Conservation (phyloP, 306 rosid genomes). For the Alnus rubra region DNA sequence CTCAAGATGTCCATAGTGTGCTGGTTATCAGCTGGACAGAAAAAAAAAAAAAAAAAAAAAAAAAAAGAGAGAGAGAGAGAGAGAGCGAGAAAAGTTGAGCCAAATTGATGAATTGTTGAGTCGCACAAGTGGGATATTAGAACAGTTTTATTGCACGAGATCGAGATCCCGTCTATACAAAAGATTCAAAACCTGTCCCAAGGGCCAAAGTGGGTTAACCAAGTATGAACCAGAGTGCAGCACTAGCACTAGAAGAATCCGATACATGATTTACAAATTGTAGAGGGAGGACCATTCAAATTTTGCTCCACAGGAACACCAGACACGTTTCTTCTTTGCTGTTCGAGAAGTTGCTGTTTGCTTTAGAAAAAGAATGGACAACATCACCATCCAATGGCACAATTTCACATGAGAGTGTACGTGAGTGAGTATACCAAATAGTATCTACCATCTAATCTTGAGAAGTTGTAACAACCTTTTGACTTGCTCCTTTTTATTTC, state of each 20-base stretch:
- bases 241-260: not conserved
- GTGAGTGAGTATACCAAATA: slow-evolving; percentile 16
- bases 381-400: slow-evolving; percentile 26
- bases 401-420: slow-evolving; percentile 29
- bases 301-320: slow-evolving; percentile 17
- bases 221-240: not conserved
- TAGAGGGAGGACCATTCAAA: slow-evolving; percentile 17
- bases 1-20: not conserved
- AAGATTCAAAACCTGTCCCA: not conserved
- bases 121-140: too few species aligned
- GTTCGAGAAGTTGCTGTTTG: slow-evolving; percentile 23
- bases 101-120: not conserved
- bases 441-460: not conserved
- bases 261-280: not conserved
- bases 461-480: slow-evolving; percentile 19
- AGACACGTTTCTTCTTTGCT: slow-evolving; percentile 15
- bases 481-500: slow-evolving; percentile 31
- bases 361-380: slow-evolving; percentile 33
- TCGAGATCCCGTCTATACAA: not conserved
- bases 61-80: too few species aligned
- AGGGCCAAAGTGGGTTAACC: not conserved
- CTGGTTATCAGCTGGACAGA: not conserved
- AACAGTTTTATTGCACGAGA: too few species aligned
- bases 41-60: too few species aligned
- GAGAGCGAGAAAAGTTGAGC: not conserved